phyloP scores from a whole-genome alignment of 345 rosid genomes.

The Hibiscus syriacus region DNA sequence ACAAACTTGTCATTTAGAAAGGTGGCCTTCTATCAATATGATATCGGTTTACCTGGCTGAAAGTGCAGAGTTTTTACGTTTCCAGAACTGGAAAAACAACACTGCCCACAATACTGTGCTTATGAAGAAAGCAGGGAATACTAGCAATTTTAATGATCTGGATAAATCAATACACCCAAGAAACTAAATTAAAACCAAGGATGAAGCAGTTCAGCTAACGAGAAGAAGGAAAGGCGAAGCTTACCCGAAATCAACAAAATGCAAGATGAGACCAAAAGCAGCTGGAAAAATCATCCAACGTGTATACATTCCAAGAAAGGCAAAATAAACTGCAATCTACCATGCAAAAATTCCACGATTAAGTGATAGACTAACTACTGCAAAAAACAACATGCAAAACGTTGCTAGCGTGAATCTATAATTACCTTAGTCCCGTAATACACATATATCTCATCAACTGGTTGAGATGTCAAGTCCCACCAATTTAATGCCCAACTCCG shows the following conservation, averaged over 20 bases:
- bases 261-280: slow-evolving; percentile 45
- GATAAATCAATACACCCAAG: slow-evolving; percentile 7
- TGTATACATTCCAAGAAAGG: slow-evolving; percentile 89
- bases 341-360: slow-evolving; percentile 15
- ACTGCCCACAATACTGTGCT: slow-evolving; percentile 72
- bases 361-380: slow-evolving; percentile 4
- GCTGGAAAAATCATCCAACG: slow-evolving; percentile 85
- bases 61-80: slow-evolving; percentile 78
- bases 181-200: background rate
- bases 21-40: background rate
- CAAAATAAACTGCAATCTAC: slow-evolving; percentile 80
- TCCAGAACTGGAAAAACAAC: slow-evolving; percentile 94
- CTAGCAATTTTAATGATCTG: slow-evolving; percentile 70
- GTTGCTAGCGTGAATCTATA: background rate
- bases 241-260: slow-evolving; percentile 75
- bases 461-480: slow-evolving; percentile 68
- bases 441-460: slow-evolving; percentile 75
- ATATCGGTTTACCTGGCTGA: slow-evolving; percentile 49
- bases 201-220: background rate
- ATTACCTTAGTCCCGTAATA: slow-evolving; percentile 82
- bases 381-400: too few species aligned
- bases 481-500: slow-evolving; percentile 72
- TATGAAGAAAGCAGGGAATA: slow-evolving; percentile 66
- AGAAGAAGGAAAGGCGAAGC: slow-evolving; percentile 1
- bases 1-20: too few species aligned